These are phyloP conservation scores for Penicillium psychrosexuale DNA, from an alignment of 2,329 filamentous ascomycete genomes.

Conservation along the genomic window DNA sequence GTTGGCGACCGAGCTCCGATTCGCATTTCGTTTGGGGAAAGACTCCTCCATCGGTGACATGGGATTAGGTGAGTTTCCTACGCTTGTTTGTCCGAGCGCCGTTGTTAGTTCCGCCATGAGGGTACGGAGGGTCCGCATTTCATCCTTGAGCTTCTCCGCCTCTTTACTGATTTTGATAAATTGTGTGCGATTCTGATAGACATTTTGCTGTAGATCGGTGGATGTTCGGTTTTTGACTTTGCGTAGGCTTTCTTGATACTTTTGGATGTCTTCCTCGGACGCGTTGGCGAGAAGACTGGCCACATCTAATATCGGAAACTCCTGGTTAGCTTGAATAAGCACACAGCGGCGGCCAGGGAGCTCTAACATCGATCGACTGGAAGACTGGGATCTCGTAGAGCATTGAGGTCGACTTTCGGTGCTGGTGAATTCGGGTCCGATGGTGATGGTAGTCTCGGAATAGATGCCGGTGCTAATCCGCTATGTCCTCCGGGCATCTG, in stretches of 20 bases:
- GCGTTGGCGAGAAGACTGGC: slow-evolving; percentile 74
- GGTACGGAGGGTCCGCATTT: slow-evolving; percentile 87
- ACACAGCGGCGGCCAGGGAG: neutral
- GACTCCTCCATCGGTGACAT: slow-evolving; percentile 53
- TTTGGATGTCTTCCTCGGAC: slow-evolving; percentile 79
- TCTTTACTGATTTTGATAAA: slow-evolving; percentile 99
- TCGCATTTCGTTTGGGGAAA: slow-evolving; percentile 58
- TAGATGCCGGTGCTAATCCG: slow-evolving; percentile 43
- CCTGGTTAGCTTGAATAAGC: slow-evolving; percentile 12
- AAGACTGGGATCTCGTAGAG: slow-evolving; percentile 74
- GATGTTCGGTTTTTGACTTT: slow-evolving; percentile 75
- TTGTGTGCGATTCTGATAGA: slow-evolving; percentile 94
- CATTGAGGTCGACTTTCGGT: slow-evolving; percentile 70
- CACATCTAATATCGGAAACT: slow-evolving; percentile 36
- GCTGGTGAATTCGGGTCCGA: slow-evolving; percentile 54
- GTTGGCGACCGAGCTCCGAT: slow-evolving; percentile 83
- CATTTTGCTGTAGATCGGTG: slow-evolving; percentile 85
- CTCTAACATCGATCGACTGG: slow-evolving; percentile 71
- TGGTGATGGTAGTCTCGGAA: slow-evolving; percentile 44
- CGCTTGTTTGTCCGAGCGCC: slow-evolving; percentile 52
- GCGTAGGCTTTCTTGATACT: slow-evolving; percentile 72
- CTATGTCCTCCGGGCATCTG: slow-evolving; percentile 59
- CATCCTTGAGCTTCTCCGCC: slow-evolving; percentile 92
- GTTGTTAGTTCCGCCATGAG: slow-evolving; percentile 90
- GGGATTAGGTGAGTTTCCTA: slow-evolving; percentile 54